phyloP scores from a whole-genome alignment of 345 rosid genomes.

The Citrus medica region DNA sequence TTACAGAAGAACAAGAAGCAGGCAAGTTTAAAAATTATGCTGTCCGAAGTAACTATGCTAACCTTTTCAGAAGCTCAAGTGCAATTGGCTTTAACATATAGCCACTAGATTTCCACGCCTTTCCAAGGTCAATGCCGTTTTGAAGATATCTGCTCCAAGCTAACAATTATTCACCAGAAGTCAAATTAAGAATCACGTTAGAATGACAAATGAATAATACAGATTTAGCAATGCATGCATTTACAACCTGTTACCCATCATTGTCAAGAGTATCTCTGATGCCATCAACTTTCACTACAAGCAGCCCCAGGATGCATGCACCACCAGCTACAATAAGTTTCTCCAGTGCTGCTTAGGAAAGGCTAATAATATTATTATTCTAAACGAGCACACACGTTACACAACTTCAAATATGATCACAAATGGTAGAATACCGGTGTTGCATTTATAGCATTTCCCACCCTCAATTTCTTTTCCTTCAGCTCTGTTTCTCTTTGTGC shows the following conservation, averaged over 20 bases:
- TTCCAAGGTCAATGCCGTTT: too few species aligned
- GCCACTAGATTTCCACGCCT: too few species aligned
- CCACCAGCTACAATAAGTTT: background rate
- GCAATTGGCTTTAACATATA: too few species aligned
- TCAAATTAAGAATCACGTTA: background rate
- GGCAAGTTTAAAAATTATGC: too few species aligned
- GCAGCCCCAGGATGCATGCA: background rate
- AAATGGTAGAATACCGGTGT: slow-evolving; percentile 14
- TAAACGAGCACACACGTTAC: background rate
- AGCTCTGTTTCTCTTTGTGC: slow-evolving; percentile 12
- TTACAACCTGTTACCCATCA: slow-evolving; percentile 23
- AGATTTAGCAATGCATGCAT: background rate
- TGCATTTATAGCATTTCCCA: slow-evolving; percentile 27
- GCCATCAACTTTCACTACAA: background rate
- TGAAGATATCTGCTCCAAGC: too few species aligned
- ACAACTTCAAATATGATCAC: background rate
- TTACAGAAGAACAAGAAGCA: too few species aligned
- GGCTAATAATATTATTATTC: background rate
- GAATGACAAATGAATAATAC: background rate
- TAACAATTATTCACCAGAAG: too few species aligned
- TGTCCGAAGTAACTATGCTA: too few species aligned
- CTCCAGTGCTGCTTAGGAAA: slow-evolving; percentile 5
- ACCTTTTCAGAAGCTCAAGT: too few species aligned
- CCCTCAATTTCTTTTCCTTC: slow-evolving; percentile 35
- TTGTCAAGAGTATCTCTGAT: slow-evolving; percentile 22